These are phyloP conservation scores for Solanum hybrid DNA, from an alignment of 305 asterid genomes.

Conservation along the genomic window DNA sequence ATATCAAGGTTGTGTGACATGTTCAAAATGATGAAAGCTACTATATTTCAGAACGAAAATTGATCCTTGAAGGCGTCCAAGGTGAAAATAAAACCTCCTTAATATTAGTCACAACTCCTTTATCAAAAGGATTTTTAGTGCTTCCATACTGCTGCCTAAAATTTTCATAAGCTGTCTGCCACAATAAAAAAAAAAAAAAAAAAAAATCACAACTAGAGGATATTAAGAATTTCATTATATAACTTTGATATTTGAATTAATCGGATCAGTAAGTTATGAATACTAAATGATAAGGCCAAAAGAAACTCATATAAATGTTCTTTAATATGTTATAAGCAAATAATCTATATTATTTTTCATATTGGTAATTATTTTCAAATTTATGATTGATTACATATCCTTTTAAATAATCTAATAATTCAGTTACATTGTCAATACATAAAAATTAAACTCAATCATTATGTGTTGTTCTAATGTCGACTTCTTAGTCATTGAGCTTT, in stretches of 20 bases:
- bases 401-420: not conserved
- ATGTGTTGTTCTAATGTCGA: not conserved
- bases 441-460: not conserved
- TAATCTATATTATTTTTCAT: not conserved
- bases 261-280: not conserved
- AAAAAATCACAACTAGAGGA: not conserved
- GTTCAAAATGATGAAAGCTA: not conserved
- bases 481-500: not conserved
- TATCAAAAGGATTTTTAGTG: constrained; percentile 15
- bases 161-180: constrained; percentile 29
- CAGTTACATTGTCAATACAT: not conserved
- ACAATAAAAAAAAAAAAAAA: not conserved
- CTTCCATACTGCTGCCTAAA: constrained; percentile 11
- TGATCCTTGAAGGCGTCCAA: constrained; percentile 10
- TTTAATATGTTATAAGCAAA: not conserved
- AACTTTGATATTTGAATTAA: not conserved
- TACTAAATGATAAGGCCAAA: not conserved
- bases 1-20: not conserved
- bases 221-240: not conserved
- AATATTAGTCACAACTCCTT: constrained; percentile 13
- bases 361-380: not conserved
- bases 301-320: not conserved
- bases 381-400: not conserved
- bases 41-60: constrained; percentile 21
- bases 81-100: constrained; percentile 16